Base-by-base conservation (phyloP, 805 yeast genomes). In the Wickerhamiella occidentalis region DNA sequence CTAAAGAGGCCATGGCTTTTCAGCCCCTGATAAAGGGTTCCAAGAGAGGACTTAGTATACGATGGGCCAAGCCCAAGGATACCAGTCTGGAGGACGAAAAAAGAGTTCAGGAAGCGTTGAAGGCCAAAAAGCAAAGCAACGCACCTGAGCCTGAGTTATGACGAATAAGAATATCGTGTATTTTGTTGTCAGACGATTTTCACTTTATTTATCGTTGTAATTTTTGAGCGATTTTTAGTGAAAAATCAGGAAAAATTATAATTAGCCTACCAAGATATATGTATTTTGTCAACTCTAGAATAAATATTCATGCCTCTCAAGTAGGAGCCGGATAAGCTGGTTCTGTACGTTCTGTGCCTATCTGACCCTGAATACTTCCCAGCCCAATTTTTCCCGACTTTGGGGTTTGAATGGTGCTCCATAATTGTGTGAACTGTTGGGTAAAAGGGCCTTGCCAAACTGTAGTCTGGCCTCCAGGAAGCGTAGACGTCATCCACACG, bases 1-100 rank as follows among this genome's bases (percentile, higher is more conserved):
- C 96, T 0, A 85, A 85, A 58, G 97, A 90, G 63, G 95, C 95
- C 1, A 85, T 90, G 95, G 76, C 81, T 36, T 80, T 80, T 40
- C 97, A 90, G 30, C 37, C 35, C 13, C 19, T 42, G 17, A 12
- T 29, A 12, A 28, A 28, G 37, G 37, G 37, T 4, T 28, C 46
- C 25, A 26, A 18, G 37, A 37, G 46, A 6, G 46, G 46, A 11
- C n/a, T 42, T 3, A 29, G 5, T 9, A 21, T 42, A 11, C 15
- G 37, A 5, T 42, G 46, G 46, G 46, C 44, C 9, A 12, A 40
- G 44, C 42, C 42, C 25, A 7, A 13, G 21, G 42, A 38, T 22
- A 38, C 42, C 25, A 19, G 26, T 21, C 5, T 19, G 17, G 17
- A 38, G 17, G 42, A 38, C 19, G n/a, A 21, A 11, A 21, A 21